Base-by-base conservation (phyloP, 2,329 filamentous ascomycete species). In the Bipolaris bicolor region DNA sequence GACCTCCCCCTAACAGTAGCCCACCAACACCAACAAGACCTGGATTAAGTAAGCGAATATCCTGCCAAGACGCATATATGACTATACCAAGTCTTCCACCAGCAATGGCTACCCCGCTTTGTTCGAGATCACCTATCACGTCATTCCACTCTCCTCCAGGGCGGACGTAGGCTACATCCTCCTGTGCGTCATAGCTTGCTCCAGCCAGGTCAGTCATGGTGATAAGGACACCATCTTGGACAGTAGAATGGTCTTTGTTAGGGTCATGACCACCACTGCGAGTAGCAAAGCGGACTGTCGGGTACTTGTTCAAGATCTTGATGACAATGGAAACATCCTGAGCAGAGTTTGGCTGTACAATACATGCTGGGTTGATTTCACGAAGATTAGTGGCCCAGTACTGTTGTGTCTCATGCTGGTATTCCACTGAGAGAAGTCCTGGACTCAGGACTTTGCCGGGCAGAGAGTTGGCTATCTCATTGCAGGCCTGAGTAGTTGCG, bases 131-230 rank as follows among this genome's bases (percentile, higher is more conserved):
- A 2, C 68, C 64, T 39, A 77, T 70, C 4, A 78, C 76, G 55
- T 78, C 73, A 50, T 77, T 76, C 76, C 76, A 79, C 55, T 77
- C 71, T 22, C 76, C 76, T 26, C 77, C 76, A 1, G 76, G 76
- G 52, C 73, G 76, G 15, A 79, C 74, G 49, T 70, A 73, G 3
- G 78, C 76, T 10, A 78, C 60, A 26, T 62, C 60, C n/a, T 70
- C 73, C 6, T 55, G 60, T 2, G 65, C 66, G 45, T 76, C 74
- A 34, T 76, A 77, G 15, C 67, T 76, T 13, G 72, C 71, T 22
- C 74, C 77, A 13, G 58, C 62, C 49, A 78, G 58, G 20, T 77
- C 68, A 45, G 68, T 68, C 62, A 74, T 69, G 6, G 73, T 67
- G 52, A 79, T 76, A 18, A 79, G 64, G 1, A 79, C 72, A 41